phyloP scores from a whole-genome alignment of 495 filamentous ascomycete genomes.

The Glarea lozoyensis region DNA sequence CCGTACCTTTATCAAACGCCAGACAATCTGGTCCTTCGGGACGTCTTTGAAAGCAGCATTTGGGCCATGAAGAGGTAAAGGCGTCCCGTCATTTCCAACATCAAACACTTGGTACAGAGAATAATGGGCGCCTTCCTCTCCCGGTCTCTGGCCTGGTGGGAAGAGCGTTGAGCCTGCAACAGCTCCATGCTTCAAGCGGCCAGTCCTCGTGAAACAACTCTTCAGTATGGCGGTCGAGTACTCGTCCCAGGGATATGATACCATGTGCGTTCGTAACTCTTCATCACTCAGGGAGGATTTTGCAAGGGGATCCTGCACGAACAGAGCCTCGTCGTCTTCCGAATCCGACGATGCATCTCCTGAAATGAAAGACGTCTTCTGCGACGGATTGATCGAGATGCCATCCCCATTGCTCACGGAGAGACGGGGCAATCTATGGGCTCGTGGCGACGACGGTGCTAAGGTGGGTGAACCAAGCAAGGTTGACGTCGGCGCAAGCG shows the following conservation, averaged over 20 bases:
- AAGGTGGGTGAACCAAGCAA: conserved; percentile 5
- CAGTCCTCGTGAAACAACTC: conserved; percentile 24
- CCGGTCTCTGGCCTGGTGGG: conserved; percentile 15
- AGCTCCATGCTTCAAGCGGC: conserved; percentile 25
- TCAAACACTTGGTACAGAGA: conserved; percentile 43
- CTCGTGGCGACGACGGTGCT: conserved; percentile 1
- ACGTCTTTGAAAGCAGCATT: conserved; percentile 21
- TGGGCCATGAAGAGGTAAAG: conserved; percentile 20
- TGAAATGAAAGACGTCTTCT: conserved; percentile 17
- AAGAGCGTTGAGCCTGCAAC: conserved; percentile 26
- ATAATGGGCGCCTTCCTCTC: conserved; percentile 28
- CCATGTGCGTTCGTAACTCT: conserved; percentile 29
- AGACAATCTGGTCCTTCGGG: conserved; percentile 19
- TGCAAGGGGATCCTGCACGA: conserved; percentile 18
- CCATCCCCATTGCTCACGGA: background rate
- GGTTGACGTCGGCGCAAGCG: background rate
- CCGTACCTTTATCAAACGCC: conserved; percentile 12
- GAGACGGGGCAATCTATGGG: background rate
- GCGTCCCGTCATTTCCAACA: conserved; percentile 31
- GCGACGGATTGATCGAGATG: too few species aligned
- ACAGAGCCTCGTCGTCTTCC: conserved; percentile 27
- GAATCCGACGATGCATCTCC: conserved; percentile 21
- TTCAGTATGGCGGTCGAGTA: conserved; percentile 27
- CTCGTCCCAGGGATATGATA: conserved; percentile 23
- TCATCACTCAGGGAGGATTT: conserved; percentile 23